These are phyloP conservation scores for Ophiocytium majus DNA, from an alignment of 352 stramenopile species.

Conservation along the genomic window DNA sequence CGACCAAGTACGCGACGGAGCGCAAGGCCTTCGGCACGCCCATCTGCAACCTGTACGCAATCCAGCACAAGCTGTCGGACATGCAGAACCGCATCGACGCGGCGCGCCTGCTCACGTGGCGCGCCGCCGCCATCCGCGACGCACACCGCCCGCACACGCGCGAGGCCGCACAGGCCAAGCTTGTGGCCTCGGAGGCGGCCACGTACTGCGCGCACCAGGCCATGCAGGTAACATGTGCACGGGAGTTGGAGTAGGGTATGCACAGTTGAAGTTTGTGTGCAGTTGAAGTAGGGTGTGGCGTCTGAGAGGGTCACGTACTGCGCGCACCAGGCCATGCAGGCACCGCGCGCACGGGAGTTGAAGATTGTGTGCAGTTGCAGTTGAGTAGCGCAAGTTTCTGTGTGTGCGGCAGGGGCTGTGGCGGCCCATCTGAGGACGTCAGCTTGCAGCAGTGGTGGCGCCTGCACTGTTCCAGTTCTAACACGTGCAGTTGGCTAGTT, in stretches of 20 bases:
- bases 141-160: conserved; percentile 78
- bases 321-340: conserved; percentile 65
- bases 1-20: conserved; percentile 88
- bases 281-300: conserved; percentile 54
- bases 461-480: too few relatives aligned
- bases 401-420: too few relatives aligned
- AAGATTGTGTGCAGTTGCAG: too few relatives aligned
- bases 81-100: conserved; percentile 88
- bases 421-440: too few relatives aligned
- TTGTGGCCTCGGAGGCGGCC: conserved; percentile 87
- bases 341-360: too few relatives aligned
- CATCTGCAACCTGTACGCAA: conserved; percentile 79
- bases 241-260: too few relatives aligned
- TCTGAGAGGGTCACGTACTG: conserved; percentile 88
- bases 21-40: conserved; percentile 88
- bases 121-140: conserved; percentile 85
- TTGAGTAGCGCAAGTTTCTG: too few relatives aligned
- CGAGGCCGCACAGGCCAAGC: conserved; percentile 92
- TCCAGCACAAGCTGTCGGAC: conserved; percentile 81
- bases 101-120: conserved; percentile 87
- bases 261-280: too few relatives aligned
- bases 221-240: conserved; percentile 94
- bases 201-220: conserved; percentile 92
- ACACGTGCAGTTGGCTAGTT: too few relatives aligned
- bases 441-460: too few relatives aligned